These are phyloP conservation scores for Agrocybe pediades DNA, from an alignment of 768 basidiomycete genomes.

Conservation along the genomic window DNA sequence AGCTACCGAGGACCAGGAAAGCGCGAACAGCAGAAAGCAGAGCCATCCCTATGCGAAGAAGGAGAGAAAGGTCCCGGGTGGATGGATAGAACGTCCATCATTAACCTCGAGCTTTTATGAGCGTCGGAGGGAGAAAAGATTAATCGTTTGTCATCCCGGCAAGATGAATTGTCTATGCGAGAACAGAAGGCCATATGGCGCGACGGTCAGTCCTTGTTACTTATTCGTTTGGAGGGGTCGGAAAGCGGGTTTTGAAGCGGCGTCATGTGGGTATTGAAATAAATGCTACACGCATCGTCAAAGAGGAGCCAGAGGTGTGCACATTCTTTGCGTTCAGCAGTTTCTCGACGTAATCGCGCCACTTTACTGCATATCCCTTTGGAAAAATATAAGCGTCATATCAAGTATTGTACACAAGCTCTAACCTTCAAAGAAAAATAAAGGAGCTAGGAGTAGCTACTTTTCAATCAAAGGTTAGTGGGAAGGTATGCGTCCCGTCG, in stretches of 20 bases:
- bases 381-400: no score
- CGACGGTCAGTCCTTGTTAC: not conserved
- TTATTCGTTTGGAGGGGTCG: constrained; percentile 7
- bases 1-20: constrained; percentile 12
- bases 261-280: constrained; percentile 14
- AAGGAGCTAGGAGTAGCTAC: not conserved
- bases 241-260: constrained; percentile 13
- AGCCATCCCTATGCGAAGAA: constrained; percentile 9
- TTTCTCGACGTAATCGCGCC: no score
- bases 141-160: not conserved
- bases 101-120: constrained; percentile 3
- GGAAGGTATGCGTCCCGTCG: not conserved
- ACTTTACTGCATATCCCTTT: no score
- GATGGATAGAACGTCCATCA: not conserved
- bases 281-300: not conserved
- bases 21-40: constrained; percentile 9
- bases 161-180: constrained; percentile 7
- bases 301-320: no score
- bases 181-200: constrained; percentile 18
- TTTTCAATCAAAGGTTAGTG: not conserved
- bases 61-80: not conserved
- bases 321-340: not conserved
- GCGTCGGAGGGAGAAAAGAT: not conserved
- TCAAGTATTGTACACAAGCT: not conserved
- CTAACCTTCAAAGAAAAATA: not conserved